Evolutionary conservation across 2,329 filamentous ascomycete genomes (phyloP), one percentile per base, ranked within the genome.

Genomic region (Exophiala spinifera): DNA sequence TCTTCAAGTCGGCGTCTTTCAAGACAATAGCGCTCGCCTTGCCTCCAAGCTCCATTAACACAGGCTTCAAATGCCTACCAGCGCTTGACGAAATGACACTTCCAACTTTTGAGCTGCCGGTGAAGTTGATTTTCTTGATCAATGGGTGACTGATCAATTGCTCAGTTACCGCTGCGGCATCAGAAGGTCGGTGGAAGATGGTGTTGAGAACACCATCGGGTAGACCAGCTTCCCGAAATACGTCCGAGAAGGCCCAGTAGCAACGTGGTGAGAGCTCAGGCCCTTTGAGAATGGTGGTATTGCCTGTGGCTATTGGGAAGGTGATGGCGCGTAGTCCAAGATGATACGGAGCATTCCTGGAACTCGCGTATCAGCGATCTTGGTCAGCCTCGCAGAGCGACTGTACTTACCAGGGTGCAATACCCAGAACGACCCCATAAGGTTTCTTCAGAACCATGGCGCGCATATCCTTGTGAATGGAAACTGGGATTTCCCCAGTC

Each of bases 1-100:
- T 76, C 28, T 86, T 79, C 33, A 95, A 67, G 65, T 95, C 81
- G 10, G 90, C 89, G 68, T 95, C 89, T 47, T 88, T 84, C 68
- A 87, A 82, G 0, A 95, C 84, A 57, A 95, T 86, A 1, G 87
- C 85, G 0, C 83, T 83, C 0, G 87, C 86, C 70, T 95, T 95
- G 39, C 90, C 90, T 3, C 90, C 90, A 1, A 95, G 76, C 70
- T 95, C 90, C 63, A 94, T 78, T 1, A 94, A 74, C 1, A 88
- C 79, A 0, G 89, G 89, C 76, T 95, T 95, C 40, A 94, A 76
- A 63, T 87, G 73, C 66, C 86, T 81, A 17, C 86, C 90, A 0
- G 87, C 87, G 6, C 82, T 77, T 14, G 77, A 75, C 6, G 82
- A 86, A 52, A 95, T 83, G 65, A 89, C 83, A 33, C 89, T 80